These are phyloP conservation scores for Phoenix dactylifera DNA, from an alignment of 176 grass and related monocot species.

Conservation along the genomic window DNA sequence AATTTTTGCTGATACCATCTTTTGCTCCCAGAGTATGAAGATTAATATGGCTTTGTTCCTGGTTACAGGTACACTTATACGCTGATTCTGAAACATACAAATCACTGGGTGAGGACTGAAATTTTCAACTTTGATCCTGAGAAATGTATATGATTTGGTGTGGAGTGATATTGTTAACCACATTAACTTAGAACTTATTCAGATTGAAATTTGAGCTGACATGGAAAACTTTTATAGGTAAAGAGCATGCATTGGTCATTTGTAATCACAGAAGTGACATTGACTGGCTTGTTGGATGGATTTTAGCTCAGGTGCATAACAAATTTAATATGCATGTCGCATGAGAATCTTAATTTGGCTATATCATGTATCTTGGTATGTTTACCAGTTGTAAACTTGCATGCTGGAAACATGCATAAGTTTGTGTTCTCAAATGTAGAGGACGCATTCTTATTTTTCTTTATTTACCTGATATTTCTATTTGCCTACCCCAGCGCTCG, in stretches of 20 bases:
- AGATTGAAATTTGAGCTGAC: constrained; percentile 6
- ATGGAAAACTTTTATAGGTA: constrained; percentile 42
- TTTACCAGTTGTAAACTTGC: too few relatives aligned
- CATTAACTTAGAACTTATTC: not conserved
- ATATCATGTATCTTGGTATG: too few relatives aligned
- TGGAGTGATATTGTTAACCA: not conserved
- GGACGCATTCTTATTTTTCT: not conserved
- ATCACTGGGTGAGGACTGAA: constrained; percentile 50
- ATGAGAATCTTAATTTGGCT: too few relatives aligned
- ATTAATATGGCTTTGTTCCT: not conserved
- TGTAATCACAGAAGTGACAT: constrained; percentile 83
- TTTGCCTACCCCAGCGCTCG: constrained; percentile 41
- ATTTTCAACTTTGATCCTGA: not conserved
- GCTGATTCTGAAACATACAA: constrained; percentile 49
- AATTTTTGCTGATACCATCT: not conserved
- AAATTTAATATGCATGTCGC: not conserved
- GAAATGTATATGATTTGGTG: not conserved
- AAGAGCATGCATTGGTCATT: constrained; percentile 68
- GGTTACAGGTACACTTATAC: constrained; percentile 55
- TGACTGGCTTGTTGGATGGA: constrained; percentile 92
- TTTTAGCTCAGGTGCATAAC: constrained; percentile 63
- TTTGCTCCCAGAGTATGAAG: not conserved
- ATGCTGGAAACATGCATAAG: too few relatives aligned
- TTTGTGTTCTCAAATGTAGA: not conserved
- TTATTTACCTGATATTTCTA: too few relatives aligned